Evolutionary conservation across 495 filamentous ascomycete genomes (phyloP).

Genomic region (Xylaria curta): DNA sequence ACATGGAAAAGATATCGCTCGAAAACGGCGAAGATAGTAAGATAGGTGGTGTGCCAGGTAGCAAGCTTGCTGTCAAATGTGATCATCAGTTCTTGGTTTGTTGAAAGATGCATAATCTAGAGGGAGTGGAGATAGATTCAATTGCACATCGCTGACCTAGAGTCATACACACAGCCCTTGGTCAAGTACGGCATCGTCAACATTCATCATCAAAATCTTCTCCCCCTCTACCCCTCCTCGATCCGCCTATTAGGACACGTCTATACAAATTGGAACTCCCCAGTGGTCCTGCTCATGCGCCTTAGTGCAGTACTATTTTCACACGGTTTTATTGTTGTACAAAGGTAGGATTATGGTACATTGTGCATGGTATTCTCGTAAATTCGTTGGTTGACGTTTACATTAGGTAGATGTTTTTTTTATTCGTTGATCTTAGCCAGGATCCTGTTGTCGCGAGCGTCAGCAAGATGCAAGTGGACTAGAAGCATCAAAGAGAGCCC

Average conservation of each 20-base stretch:
- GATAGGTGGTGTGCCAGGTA: background rate
- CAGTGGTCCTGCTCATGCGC: background rate
- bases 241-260: slow-evolving; percentile 7
- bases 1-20: background rate
- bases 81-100: background rate
- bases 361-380: slow-evolving; percentile 31
- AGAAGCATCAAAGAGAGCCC: background rate
- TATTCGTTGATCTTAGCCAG: slow-evolving; percentile 92
- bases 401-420: slow-evolving; percentile 37
- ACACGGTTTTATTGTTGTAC: slow-evolving; percentile 41
- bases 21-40: background rate
- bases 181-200: background rate
- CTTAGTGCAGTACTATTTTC: slow-evolving; percentile 34
- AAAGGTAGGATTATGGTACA: slow-evolving; percentile 44
- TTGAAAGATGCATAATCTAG: background rate
- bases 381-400: slow-evolving; percentile 34
- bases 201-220: background rate
- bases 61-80: background rate
- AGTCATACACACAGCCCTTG: background rate
- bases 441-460: slow-evolving; percentile 57
- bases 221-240: background rate
- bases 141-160: background rate
- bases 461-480: slow-evolving; percentile 8
- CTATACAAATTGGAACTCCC: slow-evolving; percentile 15
- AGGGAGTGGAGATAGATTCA: slow-evolving; percentile 14